phyloP scores from a whole-genome alignment of 345 rosid species.

The Corymbia maculata region DNA sequence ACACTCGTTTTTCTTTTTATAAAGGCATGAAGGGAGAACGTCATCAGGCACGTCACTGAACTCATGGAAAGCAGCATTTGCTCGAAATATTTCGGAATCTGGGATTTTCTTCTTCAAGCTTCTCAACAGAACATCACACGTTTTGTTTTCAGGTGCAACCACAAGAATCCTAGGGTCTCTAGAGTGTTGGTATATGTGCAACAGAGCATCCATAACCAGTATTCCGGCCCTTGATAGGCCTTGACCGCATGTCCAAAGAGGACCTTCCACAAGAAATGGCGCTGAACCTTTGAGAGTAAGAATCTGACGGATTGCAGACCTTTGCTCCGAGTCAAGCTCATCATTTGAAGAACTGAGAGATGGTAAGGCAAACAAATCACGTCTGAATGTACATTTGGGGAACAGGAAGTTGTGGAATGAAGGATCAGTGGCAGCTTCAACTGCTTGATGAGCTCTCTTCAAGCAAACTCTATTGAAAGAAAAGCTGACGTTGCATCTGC shows the following conservation, averaged over 20 bases:
- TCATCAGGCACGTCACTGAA: neutral
- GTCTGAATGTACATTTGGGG: neutral
- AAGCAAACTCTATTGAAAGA: slow-evolving; percentile 33
- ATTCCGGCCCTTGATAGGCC: neutral
- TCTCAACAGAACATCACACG: neutral
- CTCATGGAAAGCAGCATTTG: neutral
- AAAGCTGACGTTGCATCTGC: slow-evolving; percentile 22
- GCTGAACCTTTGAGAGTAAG: neutral
- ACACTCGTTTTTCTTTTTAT: neutral
- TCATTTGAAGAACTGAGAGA: neutral
- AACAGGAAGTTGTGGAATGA: slow-evolving; percentile 11
- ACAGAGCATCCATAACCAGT: neutral
- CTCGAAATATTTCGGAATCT: neutral
- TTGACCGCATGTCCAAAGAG: neutral
- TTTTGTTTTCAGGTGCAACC: neutral
- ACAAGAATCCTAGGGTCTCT: neutral
- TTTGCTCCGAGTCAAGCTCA: neutral
- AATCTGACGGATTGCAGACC: neutral
- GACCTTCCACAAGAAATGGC: neutral
- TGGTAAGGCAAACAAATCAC: neutral
- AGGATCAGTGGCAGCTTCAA: slow-evolving; percentile 16
- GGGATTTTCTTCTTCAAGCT: neutral
- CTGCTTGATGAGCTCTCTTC: slow-evolving; percentile 29
- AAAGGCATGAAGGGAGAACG: neutral
- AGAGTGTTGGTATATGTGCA: neutral